Conservation (phyloP, 140 eudicot species). For the Ambrosia hybrid region DNA sequence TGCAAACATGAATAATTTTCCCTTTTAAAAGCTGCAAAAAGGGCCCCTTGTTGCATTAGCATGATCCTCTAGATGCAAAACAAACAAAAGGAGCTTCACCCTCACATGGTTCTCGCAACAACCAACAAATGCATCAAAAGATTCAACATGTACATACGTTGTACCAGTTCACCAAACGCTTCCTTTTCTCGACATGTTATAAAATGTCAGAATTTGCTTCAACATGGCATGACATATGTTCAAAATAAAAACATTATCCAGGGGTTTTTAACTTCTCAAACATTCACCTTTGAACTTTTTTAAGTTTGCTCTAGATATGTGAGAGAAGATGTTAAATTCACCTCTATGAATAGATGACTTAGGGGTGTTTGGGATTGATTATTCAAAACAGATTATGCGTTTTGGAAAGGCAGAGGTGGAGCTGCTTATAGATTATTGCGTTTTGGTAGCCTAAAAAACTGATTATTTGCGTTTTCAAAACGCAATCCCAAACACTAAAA, state of each 20-base stretch:
- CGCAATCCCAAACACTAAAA: no score
- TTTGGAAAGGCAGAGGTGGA: no score
- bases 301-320: neutral
- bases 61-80: conserved; percentile 5
- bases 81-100: conserved; percentile 5
- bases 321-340: conserved; percentile 7
- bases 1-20: neutral
- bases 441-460: no score
- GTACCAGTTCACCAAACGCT: neutral
- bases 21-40: conserved; percentile 1
- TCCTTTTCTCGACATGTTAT: neutral
- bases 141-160: neutral
- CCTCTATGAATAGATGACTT: neutral
- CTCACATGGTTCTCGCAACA: conserved; percentile 3
- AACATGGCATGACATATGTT: neutral
- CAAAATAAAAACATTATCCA: neutral
- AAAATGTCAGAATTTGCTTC: conserved; percentile 13
- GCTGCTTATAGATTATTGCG: no score
- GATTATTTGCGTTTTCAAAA: no score
- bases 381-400: no score
- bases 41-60: conserved; percentile 9
- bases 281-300: neutral
- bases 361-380: no score
- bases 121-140: neutral
- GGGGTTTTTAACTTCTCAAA: conserved; percentile 1